These are phyloP conservation scores for Orbilia ellipsospora DNA, from an alignment of 2,329 filamentous ascomycete species.

Conservation along the genomic window DNA sequence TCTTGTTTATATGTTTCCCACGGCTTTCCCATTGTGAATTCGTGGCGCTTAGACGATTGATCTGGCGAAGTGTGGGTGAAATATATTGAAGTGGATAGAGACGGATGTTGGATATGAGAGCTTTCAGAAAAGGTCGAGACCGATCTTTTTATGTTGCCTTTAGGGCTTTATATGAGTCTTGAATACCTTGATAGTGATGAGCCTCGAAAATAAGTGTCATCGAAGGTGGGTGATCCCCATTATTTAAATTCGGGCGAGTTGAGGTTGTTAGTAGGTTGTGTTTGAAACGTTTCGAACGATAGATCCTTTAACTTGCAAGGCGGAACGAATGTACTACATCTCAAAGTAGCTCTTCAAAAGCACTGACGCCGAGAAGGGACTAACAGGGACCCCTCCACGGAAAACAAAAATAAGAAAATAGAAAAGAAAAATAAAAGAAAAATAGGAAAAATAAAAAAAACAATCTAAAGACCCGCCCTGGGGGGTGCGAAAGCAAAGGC, in stretches of 20 bases:
- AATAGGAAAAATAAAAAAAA: constrained; percentile 26
- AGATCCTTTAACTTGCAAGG: constrained; percentile 55
- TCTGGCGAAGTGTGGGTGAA: constrained; percentile 7
- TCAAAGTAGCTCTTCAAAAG: constrained; percentile 44
- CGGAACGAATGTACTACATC: constrained; percentile 49
- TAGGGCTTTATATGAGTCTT: constrained; percentile 33
- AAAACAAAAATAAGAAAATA: constrained; percentile 19
- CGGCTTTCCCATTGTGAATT: constrained; percentile 53
- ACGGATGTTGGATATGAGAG: constrained; percentile 33
- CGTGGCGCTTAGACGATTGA: constrained; percentile 23
- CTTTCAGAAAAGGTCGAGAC: constrained; percentile 33
- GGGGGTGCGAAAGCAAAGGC: constrained; percentile 39
- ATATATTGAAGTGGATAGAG: constrained; percentile 19
- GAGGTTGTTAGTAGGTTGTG: constrained; percentile 36
- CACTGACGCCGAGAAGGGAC: constrained; percentile 28
- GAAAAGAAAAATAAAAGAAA: constrained; percentile 15
- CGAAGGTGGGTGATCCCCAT: constrained; percentile 42
- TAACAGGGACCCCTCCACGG: constrained; percentile 43
- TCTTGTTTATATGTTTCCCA: constrained; percentile 55
- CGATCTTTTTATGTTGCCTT: constrained; percentile 32
- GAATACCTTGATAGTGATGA: constrained; percentile 39
- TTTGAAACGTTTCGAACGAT: constrained; percentile 40
- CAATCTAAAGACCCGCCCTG: constrained; percentile 28
- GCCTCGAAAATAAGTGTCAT: constrained; percentile 50
- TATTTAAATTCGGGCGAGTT: constrained; percentile 48